These are phyloP conservation scores for Petunia secreta DNA, from an alignment of 257 asterid genomes.

Conservation along the genomic window DNA sequence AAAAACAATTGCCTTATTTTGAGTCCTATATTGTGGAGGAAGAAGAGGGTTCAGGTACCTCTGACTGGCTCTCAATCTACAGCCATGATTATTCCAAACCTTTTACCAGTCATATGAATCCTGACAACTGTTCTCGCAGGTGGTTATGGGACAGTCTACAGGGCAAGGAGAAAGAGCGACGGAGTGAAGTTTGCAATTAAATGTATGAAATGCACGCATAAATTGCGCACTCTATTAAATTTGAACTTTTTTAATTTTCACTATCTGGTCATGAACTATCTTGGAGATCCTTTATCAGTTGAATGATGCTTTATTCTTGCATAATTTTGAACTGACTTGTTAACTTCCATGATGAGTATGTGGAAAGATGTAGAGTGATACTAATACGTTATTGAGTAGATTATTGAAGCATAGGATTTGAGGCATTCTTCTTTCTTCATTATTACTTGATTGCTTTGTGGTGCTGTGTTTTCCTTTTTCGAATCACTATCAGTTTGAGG, in stretches of 20 bases:
- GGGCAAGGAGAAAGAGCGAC: conserved; percentile 82
- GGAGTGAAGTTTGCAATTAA: conserved; percentile 84
- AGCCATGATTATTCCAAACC: conserved; percentile 20
- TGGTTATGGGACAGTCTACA: conserved; percentile 96
- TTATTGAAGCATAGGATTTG: not conserved
- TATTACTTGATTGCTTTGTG: conserved; percentile 9
- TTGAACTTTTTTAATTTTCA: conserved; percentile 9
- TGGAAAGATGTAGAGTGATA: not conserved
- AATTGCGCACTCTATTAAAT: not conserved
- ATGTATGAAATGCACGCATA: conserved; percentile 46
- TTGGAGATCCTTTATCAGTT: conserved; percentile 12
- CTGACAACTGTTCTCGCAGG: conserved; percentile 53
- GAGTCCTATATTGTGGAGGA: conserved; percentile 72
- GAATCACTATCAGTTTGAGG: not conserved
- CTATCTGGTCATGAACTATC: not conserved
- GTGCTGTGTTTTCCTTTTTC: not conserved
- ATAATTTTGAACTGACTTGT: conserved; percentile 11
- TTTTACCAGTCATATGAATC: not conserved
- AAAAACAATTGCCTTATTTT: conserved; percentile 62
- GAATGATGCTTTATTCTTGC: conserved; percentile 14
- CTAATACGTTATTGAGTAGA: not conserved
- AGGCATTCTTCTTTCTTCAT: conserved; percentile 12
- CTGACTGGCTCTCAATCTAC: conserved; percentile 10
- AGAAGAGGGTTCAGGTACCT: conserved; percentile 92
- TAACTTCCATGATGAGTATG: not conserved